Evolutionary conservation across 2,329 filamentous ascomycete genomes (phyloP), one percentile per base, ranked within the genome.

Genomic region (Claviceps sp.): DNA sequence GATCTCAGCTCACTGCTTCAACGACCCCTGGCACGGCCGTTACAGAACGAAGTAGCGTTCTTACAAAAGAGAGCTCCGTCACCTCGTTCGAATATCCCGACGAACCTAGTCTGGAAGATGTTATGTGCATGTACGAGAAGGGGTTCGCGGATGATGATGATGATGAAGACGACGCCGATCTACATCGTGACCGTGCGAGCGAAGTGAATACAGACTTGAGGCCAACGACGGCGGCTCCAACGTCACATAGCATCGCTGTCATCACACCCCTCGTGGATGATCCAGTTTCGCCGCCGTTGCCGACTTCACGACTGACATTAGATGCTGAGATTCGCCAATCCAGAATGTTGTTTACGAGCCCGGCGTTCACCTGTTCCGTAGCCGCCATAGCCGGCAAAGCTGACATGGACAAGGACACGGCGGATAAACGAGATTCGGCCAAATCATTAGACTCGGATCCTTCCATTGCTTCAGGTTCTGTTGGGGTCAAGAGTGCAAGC

Each of bases 41-140:
- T n/a, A 94, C 88, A 1, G 87, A 91, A 62, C 78, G 87, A 55
- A 94, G 87, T 65, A 95, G 89, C 62, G 75, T 93, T 48, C 66
- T 84, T 57, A 93, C 88, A 3, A 88, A 86, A 59, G 80, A 81
- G 55, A 94, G 86, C 70, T 89, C 86, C 1, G 75, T 83, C 50
- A 85, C 70, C 69, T 93, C 73, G 55, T 76, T 75, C 66, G 67
- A 64, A 41, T 66, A 70, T 16, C 73, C 77, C 55, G 79, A 82
- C 56, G 78, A 77, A 42, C 72, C 78, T 52, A 82, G 78, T 59
- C 70, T 85, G 37, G 79, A 84, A 58, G 80, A 84, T 70, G 76
- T 88, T 51, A 84, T 87, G 67, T 81, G 78, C 62, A 82, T 83
- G 71, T 85, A 84, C 63, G 81, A 82, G 62, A 73, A 75, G 57